phyloP scores from a whole-genome alignment of 495 filamentous ascomycete species.

The Aspergillus steynii region DNA sequence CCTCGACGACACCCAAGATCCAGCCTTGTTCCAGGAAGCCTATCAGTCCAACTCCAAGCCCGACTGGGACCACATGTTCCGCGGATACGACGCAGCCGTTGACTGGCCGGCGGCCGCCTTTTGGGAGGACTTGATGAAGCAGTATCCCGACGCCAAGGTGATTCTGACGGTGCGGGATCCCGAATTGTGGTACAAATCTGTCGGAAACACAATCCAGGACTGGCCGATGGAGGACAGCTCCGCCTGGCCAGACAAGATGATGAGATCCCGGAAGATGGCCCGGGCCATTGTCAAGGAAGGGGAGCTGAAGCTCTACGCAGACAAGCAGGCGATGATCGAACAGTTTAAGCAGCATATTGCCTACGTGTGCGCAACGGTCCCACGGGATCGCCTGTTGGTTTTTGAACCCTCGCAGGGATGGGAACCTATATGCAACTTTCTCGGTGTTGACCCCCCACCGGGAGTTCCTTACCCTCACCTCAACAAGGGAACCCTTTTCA shows the following conservation, averaged over 20 bases:
- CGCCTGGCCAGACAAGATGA: slow-evolving; percentile 7
- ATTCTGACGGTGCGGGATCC: slow-evolving; percentile 38
- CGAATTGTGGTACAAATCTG: slow-evolving; percentile 42
- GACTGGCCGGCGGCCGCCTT: slow-evolving; percentile 34
- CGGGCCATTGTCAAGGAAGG: slow-evolving; percentile 25
- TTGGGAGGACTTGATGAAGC: slow-evolving; percentile 31
- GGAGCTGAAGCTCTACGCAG: slow-evolving; percentile 21
- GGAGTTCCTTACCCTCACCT: slow-evolving; percentile 26
- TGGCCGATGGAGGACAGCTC: background rate
- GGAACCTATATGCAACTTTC: slow-evolving; percentile 38
- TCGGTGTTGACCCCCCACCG: slow-evolving; percentile 20
- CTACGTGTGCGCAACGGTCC: slow-evolving; percentile 8
- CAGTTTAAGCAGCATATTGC: slow-evolving; percentile 23
- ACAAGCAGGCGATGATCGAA: slow-evolving; percentile 20
- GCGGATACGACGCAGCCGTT: slow-evolving; percentile 8
- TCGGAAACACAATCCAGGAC: slow-evolving; percentile 31
- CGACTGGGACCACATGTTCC: slow-evolving; percentile 10
- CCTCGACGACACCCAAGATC: slow-evolving; percentile 10
- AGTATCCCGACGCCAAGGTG: slow-evolving; percentile 42
- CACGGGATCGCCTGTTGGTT: slow-evolving; percentile 11
- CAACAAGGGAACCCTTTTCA: too few species aligned
- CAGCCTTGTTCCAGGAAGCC: slow-evolving; percentile 3
- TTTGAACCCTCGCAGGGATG: slow-evolving; percentile 34
- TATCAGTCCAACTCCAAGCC: background rate
- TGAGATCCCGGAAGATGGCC: slow-evolving; percentile 14